Conservation (phyloP, 768 basidiomycete genomes). For the Mycena chlorophos region DNA sequence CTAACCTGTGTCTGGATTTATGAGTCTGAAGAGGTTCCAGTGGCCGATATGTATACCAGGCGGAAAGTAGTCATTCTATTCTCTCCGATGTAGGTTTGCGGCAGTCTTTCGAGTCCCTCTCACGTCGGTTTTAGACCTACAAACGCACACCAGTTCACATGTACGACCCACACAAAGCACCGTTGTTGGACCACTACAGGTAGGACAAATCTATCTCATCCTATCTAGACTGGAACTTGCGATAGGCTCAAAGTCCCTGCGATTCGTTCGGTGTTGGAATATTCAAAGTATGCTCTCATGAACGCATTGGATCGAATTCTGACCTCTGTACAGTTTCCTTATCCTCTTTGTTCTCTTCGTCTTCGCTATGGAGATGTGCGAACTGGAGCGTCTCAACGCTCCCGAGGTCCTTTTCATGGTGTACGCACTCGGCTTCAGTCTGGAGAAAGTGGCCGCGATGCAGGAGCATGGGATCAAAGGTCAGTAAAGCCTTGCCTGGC, state of each 20-base stretch:
- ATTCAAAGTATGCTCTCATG: slow-evolving; percentile 62
- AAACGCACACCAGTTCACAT: slow-evolving; percentile 90
- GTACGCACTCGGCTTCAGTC: slow-evolving; percentile 77
- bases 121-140: slow-evolving; percentile 64
- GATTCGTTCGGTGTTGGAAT: slow-evolving; percentile 88
- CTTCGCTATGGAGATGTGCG: slow-evolving; percentile 73
- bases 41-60: slow-evolving; percentile 89
- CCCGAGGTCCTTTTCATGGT: slow-evolving; percentile 78
- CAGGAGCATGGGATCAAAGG: slow-evolving; percentile 94
- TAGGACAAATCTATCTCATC: slow-evolving; percentile 31
- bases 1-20: background rate
- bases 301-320: slow-evolving; percentile 5
- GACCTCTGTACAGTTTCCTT: slow-evolving; percentile 58
- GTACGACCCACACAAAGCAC: slow-evolving; percentile 92
- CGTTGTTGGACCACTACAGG: slow-evolving; percentile 95
- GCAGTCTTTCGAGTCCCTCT: background rate
- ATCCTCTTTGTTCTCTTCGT: slow-evolving; percentile 79
- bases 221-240: slow-evolving; percentile 6
- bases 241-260: slow-evolving; percentile 87
- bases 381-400: slow-evolving; percentile 58
- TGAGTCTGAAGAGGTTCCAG: slow-evolving; percentile 36
- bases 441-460: slow-evolving; percentile 93
- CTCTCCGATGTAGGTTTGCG: slow-evolving; percentile 85
- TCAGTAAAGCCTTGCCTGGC: slow-evolving; percentile 26
- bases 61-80: slow-evolving; percentile 83